A percentile compares a stretch with the other conserved stretches of the same genome.
Conservation (phyloP, 2,329 filamentous ascomycete genomes). For the Nemania sp. region DNA sequence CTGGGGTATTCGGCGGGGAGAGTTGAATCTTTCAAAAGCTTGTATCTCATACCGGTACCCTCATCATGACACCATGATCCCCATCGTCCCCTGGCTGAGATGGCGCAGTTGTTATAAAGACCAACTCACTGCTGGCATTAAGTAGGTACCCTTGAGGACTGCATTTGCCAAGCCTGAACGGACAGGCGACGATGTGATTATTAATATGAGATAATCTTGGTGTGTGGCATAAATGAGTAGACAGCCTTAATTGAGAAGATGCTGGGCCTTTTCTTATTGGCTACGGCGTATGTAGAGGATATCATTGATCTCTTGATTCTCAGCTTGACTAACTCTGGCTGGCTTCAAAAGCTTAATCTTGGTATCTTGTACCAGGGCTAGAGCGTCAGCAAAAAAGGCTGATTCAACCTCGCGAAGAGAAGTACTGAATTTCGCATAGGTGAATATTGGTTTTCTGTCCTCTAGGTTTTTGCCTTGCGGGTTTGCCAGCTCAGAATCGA, state of each 20-base stretch:
- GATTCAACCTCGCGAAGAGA: background rate
- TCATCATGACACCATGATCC: conserved; percentile 3
- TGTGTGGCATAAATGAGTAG: background rate
- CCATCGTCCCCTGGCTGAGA: conserved; percentile 2
- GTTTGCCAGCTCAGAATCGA: background rate
- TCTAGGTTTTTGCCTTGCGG: background rate
- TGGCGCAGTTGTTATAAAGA: conserved; percentile 5
- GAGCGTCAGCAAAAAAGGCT: background rate
- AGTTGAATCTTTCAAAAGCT: conserved; percentile 8
- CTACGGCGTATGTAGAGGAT: no score
- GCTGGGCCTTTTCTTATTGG: background rate
- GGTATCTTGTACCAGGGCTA: background rate
- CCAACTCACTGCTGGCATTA: conserved; percentile 3
- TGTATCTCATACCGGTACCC: conserved; percentile 5
- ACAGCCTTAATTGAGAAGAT: conserved; percentile 2
- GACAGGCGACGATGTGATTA: background rate
- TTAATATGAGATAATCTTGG: conserved; percentile 1
- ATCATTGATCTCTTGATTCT: background rate
- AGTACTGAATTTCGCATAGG: background rate
- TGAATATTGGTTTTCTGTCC: background rate
- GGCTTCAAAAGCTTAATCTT: background rate
- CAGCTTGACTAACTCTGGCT: background rate
- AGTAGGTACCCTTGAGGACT: conserved; percentile 1
- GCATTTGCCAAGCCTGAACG: background rate
- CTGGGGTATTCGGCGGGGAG: conserved; percentile 1